Conservation (phyloP, 495 filamentous ascomycete species). For the Aspergillus olivimuriae region DNA sequence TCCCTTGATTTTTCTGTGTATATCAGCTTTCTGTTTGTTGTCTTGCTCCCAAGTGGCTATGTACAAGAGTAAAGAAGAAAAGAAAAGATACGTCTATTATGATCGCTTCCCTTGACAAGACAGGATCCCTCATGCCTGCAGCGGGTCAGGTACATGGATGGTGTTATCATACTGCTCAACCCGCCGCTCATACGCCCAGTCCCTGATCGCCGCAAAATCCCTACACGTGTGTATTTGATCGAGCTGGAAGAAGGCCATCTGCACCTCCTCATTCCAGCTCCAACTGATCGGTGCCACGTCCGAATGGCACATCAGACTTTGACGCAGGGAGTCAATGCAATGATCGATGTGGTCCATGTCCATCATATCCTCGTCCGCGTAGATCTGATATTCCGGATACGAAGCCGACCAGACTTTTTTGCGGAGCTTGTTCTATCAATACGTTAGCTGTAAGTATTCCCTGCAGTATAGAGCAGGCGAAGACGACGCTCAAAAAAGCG, state of each 20-base stretch:
- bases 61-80: too few relatives aligned
- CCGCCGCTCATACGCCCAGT: background rate
- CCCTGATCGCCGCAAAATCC: background rate
- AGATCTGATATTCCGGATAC: background rate
- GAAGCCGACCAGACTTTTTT: background rate
- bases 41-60: too few relatives aligned
- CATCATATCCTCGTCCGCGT: background rate
- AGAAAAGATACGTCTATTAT: background rate
- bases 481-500: too few relatives aligned
- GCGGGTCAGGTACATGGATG: too few relatives aligned
- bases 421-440: slow-evolving; percentile 3
- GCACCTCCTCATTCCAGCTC: slow-evolving; percentile 5
- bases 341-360: slow-evolving; percentile 16
- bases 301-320: slow-evolving; percentile 17
- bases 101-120: background rate
- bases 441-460: slow-evolving; percentile 1
- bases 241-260: background rate
- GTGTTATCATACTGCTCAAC: too few relatives aligned
- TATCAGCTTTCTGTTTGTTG: slow-evolving; percentile 2
- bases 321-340: slow-evolving; percentile 20
- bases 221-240: background rate
- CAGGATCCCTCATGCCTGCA: too few relatives aligned
- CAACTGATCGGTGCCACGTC: slow-evolving; percentile 14
- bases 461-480: background rate
- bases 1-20: background rate